Percentiles rank a stretch among this genome's conserved stretches.
Conservation (phyloP, 306 rosid genomes). For the Quercus mongolica region DNA sequence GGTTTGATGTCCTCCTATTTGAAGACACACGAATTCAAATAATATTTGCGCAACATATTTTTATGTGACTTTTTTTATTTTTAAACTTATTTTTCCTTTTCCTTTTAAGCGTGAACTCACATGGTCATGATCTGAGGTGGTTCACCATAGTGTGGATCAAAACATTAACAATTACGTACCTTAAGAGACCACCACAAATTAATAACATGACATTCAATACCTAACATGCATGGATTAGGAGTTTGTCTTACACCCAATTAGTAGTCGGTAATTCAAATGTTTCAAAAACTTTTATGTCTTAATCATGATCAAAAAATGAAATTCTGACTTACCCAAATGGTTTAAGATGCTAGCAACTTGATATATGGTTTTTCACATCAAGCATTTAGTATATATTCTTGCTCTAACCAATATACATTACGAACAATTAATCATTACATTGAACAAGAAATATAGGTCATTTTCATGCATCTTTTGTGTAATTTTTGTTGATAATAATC, state of each 20-base stretch:
- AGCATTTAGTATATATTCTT: background rate
- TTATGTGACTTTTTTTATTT: background rate
- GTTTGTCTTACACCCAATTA: too few species aligned
- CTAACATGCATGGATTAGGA: too few species aligned
- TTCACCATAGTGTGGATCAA: too few species aligned
- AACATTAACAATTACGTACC: too few species aligned
- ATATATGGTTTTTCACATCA: background rate
- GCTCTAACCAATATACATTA: background rate
- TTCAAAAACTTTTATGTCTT: too few species aligned
- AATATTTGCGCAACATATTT: constrained; percentile 13
- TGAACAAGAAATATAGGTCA: background rate
- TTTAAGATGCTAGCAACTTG: background rate
- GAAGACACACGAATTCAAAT: constrained; percentile 26
- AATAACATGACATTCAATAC: too few species aligned
- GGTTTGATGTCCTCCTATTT: constrained; percentile 34
- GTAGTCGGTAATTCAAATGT: too few species aligned
- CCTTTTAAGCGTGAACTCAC: background rate
- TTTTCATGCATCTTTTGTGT: background rate
- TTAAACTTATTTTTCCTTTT: background rate
- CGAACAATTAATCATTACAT: too few species aligned
- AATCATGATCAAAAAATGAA: background rate
- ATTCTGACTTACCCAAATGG: background rate
- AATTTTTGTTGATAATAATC: background rate
- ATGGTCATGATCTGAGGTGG: background rate
- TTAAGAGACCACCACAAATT: too few species aligned